A percentile compares a stretch with the other conserved stretches of the same genome.
Conservation (phyloP, 495 filamentous ascomycete genomes). For the Neurospora sp. region DNA sequence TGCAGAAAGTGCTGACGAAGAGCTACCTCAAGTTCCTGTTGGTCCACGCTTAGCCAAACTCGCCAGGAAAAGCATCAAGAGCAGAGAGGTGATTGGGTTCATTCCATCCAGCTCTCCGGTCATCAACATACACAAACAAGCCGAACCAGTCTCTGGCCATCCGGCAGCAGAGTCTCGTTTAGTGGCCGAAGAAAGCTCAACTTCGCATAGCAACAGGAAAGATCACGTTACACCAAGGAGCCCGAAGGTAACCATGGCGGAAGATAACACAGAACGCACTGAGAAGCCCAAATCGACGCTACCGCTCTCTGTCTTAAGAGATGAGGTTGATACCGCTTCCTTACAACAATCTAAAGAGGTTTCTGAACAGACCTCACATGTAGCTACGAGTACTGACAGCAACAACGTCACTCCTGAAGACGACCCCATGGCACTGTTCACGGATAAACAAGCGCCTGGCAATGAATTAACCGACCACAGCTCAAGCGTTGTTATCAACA, state of each 20-base stretch:
- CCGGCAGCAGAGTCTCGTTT: not conserved
- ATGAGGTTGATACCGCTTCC: not conserved
- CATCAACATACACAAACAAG: not conserved
- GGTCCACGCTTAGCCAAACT: slow-evolving; percentile 25
- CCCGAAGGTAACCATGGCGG: not conserved
- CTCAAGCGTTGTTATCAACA: not conserved
- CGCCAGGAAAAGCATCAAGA: slow-evolving; percentile 31
- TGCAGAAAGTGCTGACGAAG: slow-evolving; percentile 6
- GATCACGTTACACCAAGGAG: not conserved
- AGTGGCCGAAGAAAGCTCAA: not conserved
- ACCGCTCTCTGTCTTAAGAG: not conserved
- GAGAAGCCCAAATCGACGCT: not conserved
- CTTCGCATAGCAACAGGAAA: not conserved
- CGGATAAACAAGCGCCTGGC: not conserved
- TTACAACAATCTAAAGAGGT: not conserved
- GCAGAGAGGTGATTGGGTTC: slow-evolving; percentile 34
- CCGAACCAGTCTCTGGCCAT: not conserved
- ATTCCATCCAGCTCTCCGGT: slow-evolving; percentile 17
- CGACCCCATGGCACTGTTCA: not conserved
- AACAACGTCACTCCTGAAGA: not conserved
- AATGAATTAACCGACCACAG: not conserved
- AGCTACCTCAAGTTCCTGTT: slow-evolving; percentile 10
- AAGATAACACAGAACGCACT: not conserved
- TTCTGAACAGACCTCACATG: not conserved
- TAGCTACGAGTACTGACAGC: not conserved